A percentile compares a stretch with the other conserved stretches of the same genome.
These are phyloP conservation scores for Neurospora tetraspora DNA, from an alignment of 495 filamentous ascomycete species.

Conservation along the genomic window DNA sequence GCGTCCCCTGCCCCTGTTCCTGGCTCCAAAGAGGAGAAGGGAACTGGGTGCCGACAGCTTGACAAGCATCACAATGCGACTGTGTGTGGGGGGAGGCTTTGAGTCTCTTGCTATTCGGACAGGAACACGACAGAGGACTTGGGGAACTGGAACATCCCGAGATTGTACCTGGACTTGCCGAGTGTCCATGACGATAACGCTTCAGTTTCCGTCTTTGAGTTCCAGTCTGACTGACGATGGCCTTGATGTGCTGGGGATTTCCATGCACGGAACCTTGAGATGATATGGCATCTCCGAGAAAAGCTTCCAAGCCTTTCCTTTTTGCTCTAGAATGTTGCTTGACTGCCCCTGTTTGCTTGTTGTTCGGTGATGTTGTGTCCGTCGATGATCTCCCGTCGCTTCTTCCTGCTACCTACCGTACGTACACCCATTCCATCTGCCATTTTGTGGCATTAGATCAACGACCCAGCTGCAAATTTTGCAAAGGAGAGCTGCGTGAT, in stretches of 20 bases:
- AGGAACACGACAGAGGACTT: conserved; percentile 1
- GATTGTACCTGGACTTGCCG: neutral
- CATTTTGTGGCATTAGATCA: neutral
- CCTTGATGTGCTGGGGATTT: neutral
- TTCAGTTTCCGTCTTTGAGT: neutral
- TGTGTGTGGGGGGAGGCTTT: neutral
- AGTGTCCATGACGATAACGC: neutral
- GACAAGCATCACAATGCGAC: neutral
- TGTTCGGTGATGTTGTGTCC: neutral
- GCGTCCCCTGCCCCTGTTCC: neutral
- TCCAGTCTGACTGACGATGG: neutral
- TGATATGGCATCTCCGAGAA: neutral
- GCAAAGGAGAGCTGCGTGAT: neutral
- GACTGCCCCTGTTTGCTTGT: neutral
- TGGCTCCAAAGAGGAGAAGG: neutral
- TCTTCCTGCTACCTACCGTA: neutral
- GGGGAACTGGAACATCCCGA: neutral
- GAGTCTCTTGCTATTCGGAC: neutral
- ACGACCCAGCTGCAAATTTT: neutral
- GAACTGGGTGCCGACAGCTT: neutral
- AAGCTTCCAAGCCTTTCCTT: neutral
- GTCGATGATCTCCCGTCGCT: neutral
- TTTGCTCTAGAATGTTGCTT: neutral
- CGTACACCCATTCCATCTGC: neutral
- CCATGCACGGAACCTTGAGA: neutral